Evolutionary conservation across 306 rosid genomes (phyloP).

Genomic region (Casuarina cunninghamiana): DNA sequence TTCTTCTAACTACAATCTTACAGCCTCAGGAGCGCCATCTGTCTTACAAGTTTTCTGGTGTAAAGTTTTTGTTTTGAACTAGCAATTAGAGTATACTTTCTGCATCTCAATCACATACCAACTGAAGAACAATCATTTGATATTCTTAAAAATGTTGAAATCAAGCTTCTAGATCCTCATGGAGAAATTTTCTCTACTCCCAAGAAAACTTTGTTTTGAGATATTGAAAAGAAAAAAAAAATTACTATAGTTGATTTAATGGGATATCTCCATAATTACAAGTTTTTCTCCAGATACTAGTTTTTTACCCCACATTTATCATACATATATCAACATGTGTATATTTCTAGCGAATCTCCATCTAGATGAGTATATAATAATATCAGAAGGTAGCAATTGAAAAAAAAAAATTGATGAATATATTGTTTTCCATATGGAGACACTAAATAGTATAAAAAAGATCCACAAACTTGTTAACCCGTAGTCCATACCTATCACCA

Average conservation of each 20-base stretch:
- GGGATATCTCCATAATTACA: background rate
- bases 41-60: background rate
- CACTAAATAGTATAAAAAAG: background rate
- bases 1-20: background rate
- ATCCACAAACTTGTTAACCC: background rate
- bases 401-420: background rate
- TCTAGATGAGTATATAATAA: background rate
- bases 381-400: background rate
- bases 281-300: background rate
- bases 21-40: background rate
- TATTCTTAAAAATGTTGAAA: background rate
- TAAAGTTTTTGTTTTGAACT: background rate
- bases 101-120: background rate
- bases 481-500: background rate
- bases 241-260: background rate
- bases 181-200: background rate
- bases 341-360: no score
- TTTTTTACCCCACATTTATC: background rate
- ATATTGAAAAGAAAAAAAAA: background rate
- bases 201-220: background rate
- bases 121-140: background rate
- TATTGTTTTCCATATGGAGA: no score
- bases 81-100: background rate
- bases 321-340: background rate
- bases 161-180: background rate